Base-by-base conservation (phyloP, 495 filamentous ascomycete species). In the Penicillium macrosclerotiorum region DNA sequence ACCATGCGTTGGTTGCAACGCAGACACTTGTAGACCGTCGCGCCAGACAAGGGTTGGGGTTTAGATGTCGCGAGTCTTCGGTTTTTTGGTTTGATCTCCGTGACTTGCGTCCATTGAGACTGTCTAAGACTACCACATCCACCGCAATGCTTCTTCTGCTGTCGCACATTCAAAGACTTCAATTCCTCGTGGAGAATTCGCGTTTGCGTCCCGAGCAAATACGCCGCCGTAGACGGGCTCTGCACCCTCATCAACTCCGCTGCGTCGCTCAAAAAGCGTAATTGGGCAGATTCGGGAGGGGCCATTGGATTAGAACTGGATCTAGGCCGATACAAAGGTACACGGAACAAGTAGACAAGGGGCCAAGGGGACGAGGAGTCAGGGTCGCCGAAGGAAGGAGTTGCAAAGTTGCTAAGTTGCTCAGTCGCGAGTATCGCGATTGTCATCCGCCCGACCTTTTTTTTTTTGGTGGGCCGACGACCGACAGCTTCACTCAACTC, bases 111-210 rank as follows among this genome's bases (percentile, higher is more conserved):
- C 47, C 49, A 67, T 50, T 73, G 70, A 12, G 63, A 54, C 16
- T 72, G 49, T 55, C 78, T 61, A 37, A 68, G 47, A 51, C 60
- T 73, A 38, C 79, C 79, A 61, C 79, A 83, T 13, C 73, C 70
- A 17, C 65, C 68, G 51, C 79, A 83, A 32, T 67, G 58, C 19
- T 60, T 38, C 37, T 69, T 68, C 18, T 69, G 64, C 23, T 69
- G 64, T 8, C 56, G 67, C 22, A 54, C 51, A 29, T 71, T 71
- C 30, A 74, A 56, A 5, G 65, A 44, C 32, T 62, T 72, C 1
- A 50, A 53, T 9, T 74, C 62, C 18, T 76, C 55, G 35, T 64
- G 60, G n/a, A 67, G 55, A 20, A 75, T 59, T 13, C 62, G 49
- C 35, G 71, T 69, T 54, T 77, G 70, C 23, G 58, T 51, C 37